Evolutionary conservation across 2,329 filamentous ascomycete species (phyloP), one percentile per base, ranked within the genome.

Genomic region (Ophiostoma sp.): DNA sequence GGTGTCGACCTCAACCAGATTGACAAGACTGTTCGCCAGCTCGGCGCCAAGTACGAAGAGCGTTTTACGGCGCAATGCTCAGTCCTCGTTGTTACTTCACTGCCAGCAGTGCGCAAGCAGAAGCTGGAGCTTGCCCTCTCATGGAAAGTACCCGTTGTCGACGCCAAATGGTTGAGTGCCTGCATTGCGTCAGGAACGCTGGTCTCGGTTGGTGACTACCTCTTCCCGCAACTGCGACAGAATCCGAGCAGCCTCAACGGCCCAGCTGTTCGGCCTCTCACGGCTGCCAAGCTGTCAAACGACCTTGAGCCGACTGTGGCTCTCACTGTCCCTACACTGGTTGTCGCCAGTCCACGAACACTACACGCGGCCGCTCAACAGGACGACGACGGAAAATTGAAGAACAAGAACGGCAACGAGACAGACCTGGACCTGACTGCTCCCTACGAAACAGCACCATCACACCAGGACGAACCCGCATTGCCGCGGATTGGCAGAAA

Each of bases 1-100:
- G 92, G 93, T 8, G 91, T 97, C 72, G 94, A 98, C 78, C 86
- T 97, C 11, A 87, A 95, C 76, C 96, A 98, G 81, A 86, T 97
- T 42, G 91, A 92, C 28, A 94, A 93, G 81, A 86, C 92, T 2
- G 87, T 97, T 33, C 86, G 86, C 50, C 87, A 97, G 74, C 87
- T 97, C 74, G 94, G 96, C 8, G 96, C 92, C 12, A 89, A 83
- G 15, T 98, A 97, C 80, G 89, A 93, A 52, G 93, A 97, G 80
- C 87, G 90, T 70, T 87, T 98, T 59, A 91, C 90, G 3, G 84
- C 88, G 0, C 87, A 89, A 45, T 89, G 90, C n/a, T 93, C 92
- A 17, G 84, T 98, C 22, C 84, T 99, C 2, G 82, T 99, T n/a
- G 94, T 91, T 79, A 89, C 90, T 73, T 86, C 85, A 3, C 78